Conservation (phyloP, 2,329 filamentous ascomycete genomes). For the Sarocladium kiliense region DNA sequence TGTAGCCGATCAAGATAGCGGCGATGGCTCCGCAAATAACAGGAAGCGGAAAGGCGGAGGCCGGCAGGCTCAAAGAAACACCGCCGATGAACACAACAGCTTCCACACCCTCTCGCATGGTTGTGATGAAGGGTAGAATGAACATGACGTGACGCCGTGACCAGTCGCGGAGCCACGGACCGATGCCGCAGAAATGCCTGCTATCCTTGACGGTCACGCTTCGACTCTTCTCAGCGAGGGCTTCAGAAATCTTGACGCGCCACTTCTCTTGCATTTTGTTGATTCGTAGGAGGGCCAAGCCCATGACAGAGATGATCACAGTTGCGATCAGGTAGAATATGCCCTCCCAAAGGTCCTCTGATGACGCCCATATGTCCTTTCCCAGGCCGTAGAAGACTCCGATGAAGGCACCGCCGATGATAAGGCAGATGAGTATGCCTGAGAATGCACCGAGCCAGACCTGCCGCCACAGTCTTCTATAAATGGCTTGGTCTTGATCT, state of each 20-base stretch:
- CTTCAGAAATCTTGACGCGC: conserved; percentile 65
- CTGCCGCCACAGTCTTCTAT: conserved; percentile 62
- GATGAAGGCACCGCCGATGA: conserved; percentile 60
- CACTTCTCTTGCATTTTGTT: conserved; percentile 75
- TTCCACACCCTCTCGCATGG: conserved; percentile 71
- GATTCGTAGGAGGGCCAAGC: conserved; percentile 67
- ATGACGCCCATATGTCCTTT: conserved; percentile 52
- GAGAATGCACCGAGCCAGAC: conserved; percentile 59
- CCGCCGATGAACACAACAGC: conserved; percentile 76
- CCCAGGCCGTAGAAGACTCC: conserved; percentile 64
- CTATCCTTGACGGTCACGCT: conserved; percentile 24
- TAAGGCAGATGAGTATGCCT: conserved; percentile 55
- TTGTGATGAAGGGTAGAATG: conserved; percentile 71
- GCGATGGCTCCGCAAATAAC: conserved; percentile 61
- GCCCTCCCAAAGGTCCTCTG: conserved; percentile 70
- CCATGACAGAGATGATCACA: conserved; percentile 68
- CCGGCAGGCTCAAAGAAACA: conserved; percentile 63
- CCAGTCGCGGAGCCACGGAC: conserved; percentile 38
- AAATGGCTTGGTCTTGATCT: conserved; percentile 50
- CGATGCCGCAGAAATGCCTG: neutral
- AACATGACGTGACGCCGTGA: conserved; percentile 73
- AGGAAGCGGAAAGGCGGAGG: conserved; percentile 64
- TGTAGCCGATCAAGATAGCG: conserved; percentile 57
- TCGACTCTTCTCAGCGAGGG: conserved; percentile 43
- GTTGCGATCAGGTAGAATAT: conserved; percentile 62